Conservation (phyloP, 495 filamentous ascomycete genomes). For the Copromyces sp. region DNA sequence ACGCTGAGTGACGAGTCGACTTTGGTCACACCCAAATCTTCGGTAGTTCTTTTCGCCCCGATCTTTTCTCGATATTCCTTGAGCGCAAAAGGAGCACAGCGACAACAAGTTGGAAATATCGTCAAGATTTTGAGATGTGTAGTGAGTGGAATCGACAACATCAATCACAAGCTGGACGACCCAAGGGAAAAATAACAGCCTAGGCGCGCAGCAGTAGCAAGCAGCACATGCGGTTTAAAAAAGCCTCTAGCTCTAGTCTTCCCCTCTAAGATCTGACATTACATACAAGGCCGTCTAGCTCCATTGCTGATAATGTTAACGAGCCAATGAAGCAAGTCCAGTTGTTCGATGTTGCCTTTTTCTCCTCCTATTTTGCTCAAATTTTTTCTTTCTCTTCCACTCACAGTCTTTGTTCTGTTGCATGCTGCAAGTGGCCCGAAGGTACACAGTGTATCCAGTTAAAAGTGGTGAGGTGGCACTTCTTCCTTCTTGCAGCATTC, state of each 20-base stretch:
- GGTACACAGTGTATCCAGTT: neutral
- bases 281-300: neutral
- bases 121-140: neutral
- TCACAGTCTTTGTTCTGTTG: neutral
- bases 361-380: neutral
- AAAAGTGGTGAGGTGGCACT: neutral
- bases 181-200: neutral
- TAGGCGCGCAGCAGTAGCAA: neutral
- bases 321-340: neutral
- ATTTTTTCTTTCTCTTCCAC: neutral
- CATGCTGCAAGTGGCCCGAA: neutral
- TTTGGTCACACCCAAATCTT: neutral
- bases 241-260: neutral
- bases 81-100: neutral
- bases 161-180: neutral
- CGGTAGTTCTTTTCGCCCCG: neutral
- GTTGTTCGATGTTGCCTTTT: neutral
- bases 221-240: neutral
- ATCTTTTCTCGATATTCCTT: neutral
- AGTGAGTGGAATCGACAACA: neutral
- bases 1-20: neutral
- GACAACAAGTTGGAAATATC: neutral
- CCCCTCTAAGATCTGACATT: neutral
- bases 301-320: neutral
- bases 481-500: neutral